phyloP scores from a whole-genome alignment of 1,139 yeast species.

The Debaryomycetaceae sp. region DNA sequence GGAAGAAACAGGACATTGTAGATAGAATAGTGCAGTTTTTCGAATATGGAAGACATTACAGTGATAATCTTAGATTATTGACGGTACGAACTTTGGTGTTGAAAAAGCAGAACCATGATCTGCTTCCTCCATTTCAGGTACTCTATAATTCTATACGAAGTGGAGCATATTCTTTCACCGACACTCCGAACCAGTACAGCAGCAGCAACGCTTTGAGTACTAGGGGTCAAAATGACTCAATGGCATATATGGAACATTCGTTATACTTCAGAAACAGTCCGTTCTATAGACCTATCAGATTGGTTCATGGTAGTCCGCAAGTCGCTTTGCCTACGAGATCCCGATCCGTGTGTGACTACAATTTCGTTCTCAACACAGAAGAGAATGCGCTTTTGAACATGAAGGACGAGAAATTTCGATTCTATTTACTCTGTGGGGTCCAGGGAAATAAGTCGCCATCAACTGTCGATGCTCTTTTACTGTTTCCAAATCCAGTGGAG shows the following conservation, averaged over 20 bases:
- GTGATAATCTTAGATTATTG: constrained; percentile 39
- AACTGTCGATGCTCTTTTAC: constrained; percentile 38
- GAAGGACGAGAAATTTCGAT: constrained; percentile 21
- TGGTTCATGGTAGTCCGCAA: constrained; percentile 45
- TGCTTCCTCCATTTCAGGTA: constrained; percentile 36
- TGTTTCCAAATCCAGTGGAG: constrained; percentile 60
- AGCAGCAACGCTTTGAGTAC: background rate
- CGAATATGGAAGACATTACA: constrained; percentile 27
- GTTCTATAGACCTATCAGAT: constrained; percentile 44
- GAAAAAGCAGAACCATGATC: constrained; percentile 31
- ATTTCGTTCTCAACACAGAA: constrained; percentile 36
- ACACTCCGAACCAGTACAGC: constrained; percentile 12
- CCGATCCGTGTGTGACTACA: constrained; percentile 36
- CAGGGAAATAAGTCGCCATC: constrained; percentile 21
- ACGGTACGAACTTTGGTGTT: constrained; percentile 42
- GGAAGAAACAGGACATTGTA: constrained; percentile 50
- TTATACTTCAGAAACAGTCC: constrained; percentile 50
- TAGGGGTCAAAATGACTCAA: constrained; percentile 11
- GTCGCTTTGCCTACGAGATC: constrained; percentile 21
- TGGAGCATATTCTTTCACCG: constrained; percentile 14
- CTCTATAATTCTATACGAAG: constrained; percentile 19
- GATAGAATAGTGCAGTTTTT: constrained; percentile 42
- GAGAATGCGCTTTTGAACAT: constrained; percentile 23
- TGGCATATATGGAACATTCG: constrained; percentile 27
- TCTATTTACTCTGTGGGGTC: constrained; percentile 50